A percentile compares a stretch with the other conserved stretches of the same genome.
These are phyloP conservation scores for Spergularia azorica DNA, from an alignment of 179 eudicot species.

Conservation along the genomic window DNA sequence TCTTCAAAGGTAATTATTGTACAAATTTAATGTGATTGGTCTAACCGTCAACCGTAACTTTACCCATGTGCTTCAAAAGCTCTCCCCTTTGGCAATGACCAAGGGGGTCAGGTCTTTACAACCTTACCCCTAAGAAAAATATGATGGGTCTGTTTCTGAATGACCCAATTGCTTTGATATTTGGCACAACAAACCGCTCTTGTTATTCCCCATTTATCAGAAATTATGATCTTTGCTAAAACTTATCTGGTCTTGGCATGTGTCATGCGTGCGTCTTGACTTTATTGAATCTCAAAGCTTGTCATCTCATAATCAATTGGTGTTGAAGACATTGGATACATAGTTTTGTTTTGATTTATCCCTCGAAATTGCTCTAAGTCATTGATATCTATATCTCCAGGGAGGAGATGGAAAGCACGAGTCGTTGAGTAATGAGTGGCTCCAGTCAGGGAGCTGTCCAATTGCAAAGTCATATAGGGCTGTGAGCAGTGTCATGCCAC, in stretches of 20 bases:
- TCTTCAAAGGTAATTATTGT: slow-evolving; percentile 52
- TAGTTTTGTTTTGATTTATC: background rate
- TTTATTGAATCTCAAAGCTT: too few relatives aligned
- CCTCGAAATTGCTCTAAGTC: slow-evolving; percentile 11
- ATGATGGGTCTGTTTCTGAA: too few relatives aligned
- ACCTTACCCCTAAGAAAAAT: too few relatives aligned
- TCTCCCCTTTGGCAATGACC: too few relatives aligned
- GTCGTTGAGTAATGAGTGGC: slow-evolving; percentile 84
- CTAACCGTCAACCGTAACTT: background rate
- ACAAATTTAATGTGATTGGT: background rate
- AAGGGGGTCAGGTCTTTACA: too few relatives aligned
- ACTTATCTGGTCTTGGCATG: too few relatives aligned
- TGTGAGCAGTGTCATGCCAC: slow-evolving; percentile 77
- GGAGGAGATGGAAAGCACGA: slow-evolving; percentile 76
- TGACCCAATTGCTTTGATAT: too few relatives aligned
- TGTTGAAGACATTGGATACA: background rate
- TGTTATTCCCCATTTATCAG: too few relatives aligned
- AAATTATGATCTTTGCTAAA: too few relatives aligned
- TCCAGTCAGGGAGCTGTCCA: slow-evolving; percentile 81
- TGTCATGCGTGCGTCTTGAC: too few relatives aligned
- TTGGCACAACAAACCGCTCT: too few relatives aligned
- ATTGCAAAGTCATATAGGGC: slow-evolving; percentile 94
- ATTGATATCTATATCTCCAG: slow-evolving; percentile 34
- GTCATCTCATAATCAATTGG: background rate
- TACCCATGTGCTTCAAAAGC: too few relatives aligned